A percentile compares a stretch with the other conserved stretches of the same genome.
Conservation (phyloP, 345 rosid genomes). For the Brassica napus region Da-Ae NC_063436.1:9850001-9850500, state of each 20-base stretch:
- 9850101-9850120: neutral
- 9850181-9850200: neutral
- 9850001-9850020: conserved; percentile 19
- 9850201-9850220: neutral
- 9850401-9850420: neutral
- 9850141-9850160: neutral
- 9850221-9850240: neutral
- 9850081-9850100: neutral
- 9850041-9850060: neutral
- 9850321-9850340: neutral
- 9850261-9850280: neutral
- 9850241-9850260: neutral
- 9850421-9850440: neutral
- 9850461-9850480: neutral
- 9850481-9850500: neutral
- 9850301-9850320: neutral
- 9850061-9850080: neutral
- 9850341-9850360: neutral
- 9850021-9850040: neutral
- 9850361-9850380: neutral
- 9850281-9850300: neutral
- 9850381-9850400: neutral
- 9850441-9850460: neutral
- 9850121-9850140: neutral
- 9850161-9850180: neutral